Evolutionary conservation across 148 eudicot genomes (phyloP).

Genomic region (Amaranthus cruentus): DNA sequence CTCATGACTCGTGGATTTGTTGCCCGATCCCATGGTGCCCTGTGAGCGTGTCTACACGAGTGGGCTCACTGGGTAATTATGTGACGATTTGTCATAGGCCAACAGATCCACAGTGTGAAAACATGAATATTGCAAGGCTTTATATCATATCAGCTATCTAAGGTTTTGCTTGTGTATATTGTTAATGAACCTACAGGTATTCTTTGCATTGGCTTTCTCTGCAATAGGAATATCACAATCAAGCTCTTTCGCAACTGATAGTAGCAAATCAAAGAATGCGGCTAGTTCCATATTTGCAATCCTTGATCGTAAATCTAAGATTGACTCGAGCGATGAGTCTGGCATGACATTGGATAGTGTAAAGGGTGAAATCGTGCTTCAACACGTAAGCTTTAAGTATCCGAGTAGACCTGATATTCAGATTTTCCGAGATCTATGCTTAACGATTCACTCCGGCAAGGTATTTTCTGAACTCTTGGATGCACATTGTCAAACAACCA

Average conservation of each 20-base stretch:
- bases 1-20: not conserved
- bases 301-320: constrained; percentile 55
- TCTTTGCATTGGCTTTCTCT: constrained; percentile 56
- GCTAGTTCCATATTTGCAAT: constrained; percentile 53
- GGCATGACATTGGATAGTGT: constrained; percentile 50
- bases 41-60: too few relatives aligned
- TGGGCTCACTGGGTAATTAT: too few relatives aligned
- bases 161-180: not conserved
- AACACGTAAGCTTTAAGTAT: constrained; percentile 53
- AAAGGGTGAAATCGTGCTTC: constrained; percentile 57
- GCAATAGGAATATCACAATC: constrained; percentile 49
- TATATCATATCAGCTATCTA: too few relatives aligned
- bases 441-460: constrained; percentile 55
- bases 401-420: constrained; percentile 56
- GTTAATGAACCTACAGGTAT: constrained; percentile 44
- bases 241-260: constrained; percentile 46
- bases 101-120: too few relatives aligned
- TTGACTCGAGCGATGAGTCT: constrained; percentile 58
- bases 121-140: too few relatives aligned
- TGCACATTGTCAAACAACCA: not conserved
- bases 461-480: constrained; percentile 16
- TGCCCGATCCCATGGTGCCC: not conserved
- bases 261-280: constrained; percentile 53
- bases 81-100: not conserved
- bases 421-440: constrained; percentile 48